Evolutionary conservation across 345 rosid genomes (phyloP), one percentile per base, ranked within the genome.

Genomic region (Euclidium syriacum): DNA sequence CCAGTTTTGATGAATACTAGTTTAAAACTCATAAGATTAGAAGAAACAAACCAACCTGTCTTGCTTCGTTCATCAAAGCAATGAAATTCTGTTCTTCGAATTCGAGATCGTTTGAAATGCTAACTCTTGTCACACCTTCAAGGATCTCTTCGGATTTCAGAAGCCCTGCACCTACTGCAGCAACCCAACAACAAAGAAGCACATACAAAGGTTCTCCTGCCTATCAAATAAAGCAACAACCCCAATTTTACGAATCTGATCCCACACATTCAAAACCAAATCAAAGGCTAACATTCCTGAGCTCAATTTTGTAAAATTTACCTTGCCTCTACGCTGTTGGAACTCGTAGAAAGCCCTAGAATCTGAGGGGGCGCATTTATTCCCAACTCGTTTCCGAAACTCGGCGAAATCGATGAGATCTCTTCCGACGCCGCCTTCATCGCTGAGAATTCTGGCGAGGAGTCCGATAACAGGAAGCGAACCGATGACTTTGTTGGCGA

Each of bases 161-260:
- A 63, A 94, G 87, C 46, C 99, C 99, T 52, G 97, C 99, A 52
- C 99, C 96, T 4, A 87, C 87, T 43, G 96, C 98, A 25, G 99
- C 87, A 52, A 83, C 73, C 97, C 97, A 94, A 74, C 99, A 89
- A 70, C 97, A 87, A 18, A 94, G 66, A 46, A 89, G 83, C 71
- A 89, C 99, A 78, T 85, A 83, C 86, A 94, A 73, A 17, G 98
- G 96, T 23, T 92, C 95, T 70, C 95, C 97, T 62, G 87, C 78
- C 99, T 92, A 60, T 52, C 60, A 73, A 80, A 33, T 54, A 62
- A 19, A 61, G 1, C 66, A 53, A 34, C 59, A 43, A 24, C 10
- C 51, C 44, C n/a, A n/a, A 48, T 10, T 38, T 20, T 6, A 6
- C n/a, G n/a, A 34, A 62, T 3, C 34, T 59, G 2, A 55, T 42